These are phyloP conservation scores for Nepenthes mirabilis DNA, from an alignment of 148 eudicot species.

Conservation along the genomic window DNA sequence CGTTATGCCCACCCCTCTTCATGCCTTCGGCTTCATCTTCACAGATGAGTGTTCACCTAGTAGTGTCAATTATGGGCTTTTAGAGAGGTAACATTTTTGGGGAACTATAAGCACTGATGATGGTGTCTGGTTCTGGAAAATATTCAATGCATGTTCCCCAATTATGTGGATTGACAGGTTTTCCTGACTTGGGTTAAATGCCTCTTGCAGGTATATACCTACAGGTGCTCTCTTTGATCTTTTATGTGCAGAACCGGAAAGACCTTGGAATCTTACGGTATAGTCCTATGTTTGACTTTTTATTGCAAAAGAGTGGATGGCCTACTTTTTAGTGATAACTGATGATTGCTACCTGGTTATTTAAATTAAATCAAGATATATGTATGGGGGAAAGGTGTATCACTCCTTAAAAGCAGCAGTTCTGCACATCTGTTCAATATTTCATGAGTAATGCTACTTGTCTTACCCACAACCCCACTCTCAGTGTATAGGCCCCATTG, in stretches of 20 bases:
- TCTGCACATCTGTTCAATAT: too few relatives aligned
- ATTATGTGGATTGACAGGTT: not conserved
- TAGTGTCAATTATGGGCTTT: too few relatives aligned
- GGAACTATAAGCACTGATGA: not conserved
- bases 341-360: too few relatives aligned
- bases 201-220: conserved; percentile 74
- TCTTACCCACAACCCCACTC: too few relatives aligned
- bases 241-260: conserved; percentile 86
- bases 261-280: conserved; percentile 97
- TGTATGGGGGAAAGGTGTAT: too few relatives aligned
- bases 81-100: too few relatives aligned
- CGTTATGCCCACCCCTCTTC: not conserved
- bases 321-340: too few relatives aligned
- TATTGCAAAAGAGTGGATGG: not conserved
- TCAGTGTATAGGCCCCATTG: too few relatives aligned
- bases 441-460: too few relatives aligned
- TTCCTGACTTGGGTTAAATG: conserved; percentile 4
- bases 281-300: not conserved
- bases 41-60: too few relatives aligned
- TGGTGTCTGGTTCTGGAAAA: not conserved
- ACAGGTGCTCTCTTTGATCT: conserved; percentile 96
- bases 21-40: not conserved
- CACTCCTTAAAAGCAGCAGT: too few relatives aligned
- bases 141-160: not conserved
- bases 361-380: too few relatives aligned